A percentile compares a stretch with the other conserved stretches of the same genome.
Evolutionary conservation across 495 filamentous ascomycete species (phyloP).

Genomic region (Gamarada debralockiae): DNA sequence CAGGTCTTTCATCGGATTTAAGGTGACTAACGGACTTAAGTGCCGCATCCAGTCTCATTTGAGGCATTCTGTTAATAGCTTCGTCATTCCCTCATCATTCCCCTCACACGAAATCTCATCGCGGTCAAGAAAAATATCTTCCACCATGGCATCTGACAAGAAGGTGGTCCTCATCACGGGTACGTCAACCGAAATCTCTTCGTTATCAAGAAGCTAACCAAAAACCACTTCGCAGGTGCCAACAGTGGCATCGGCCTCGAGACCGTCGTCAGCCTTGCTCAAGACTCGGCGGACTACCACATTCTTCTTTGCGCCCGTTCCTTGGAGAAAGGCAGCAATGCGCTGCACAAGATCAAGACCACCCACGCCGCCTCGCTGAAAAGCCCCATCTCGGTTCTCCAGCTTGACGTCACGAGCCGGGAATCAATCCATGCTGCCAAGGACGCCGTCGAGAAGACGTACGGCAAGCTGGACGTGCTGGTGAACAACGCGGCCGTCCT

Average conservation of each 20-base stretch:
- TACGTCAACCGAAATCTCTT: too few species aligned
- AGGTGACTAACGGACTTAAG: too few species aligned
- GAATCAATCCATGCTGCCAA: constrained; percentile 35
- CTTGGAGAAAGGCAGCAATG: constrained; percentile 23
- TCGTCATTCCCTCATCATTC: too few species aligned
- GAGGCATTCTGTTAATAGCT: too few species aligned
- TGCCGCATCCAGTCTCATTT: too few species aligned
- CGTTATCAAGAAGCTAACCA: too few species aligned
- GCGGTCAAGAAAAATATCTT: too few species aligned
- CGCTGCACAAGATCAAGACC: constrained; percentile 21
- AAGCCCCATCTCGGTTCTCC: constrained; percentile 27
- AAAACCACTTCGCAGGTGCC: too few species aligned
- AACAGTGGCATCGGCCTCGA: constrained; percentile 45
- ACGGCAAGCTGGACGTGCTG: constrained; percentile 47
- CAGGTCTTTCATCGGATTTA: too few species aligned
- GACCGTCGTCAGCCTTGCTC: constrained; percentile 31
- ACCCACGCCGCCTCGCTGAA: constrained; percentile 16
- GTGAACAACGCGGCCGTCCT: constrained; percentile 56
- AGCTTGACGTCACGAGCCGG: constrained; percentile 40
- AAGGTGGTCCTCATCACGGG: too few species aligned
- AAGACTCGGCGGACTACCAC: constrained; percentile 27
- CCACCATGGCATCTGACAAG: too few species aligned
- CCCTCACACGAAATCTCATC: too few species aligned
- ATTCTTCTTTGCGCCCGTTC: constrained; percentile 36
- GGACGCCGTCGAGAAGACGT: constrained; percentile 24